phyloP scores from a whole-genome alignment of 2,329 filamentous ascomycete species.

The Lasiodiplodia gonubiensis region DNA sequence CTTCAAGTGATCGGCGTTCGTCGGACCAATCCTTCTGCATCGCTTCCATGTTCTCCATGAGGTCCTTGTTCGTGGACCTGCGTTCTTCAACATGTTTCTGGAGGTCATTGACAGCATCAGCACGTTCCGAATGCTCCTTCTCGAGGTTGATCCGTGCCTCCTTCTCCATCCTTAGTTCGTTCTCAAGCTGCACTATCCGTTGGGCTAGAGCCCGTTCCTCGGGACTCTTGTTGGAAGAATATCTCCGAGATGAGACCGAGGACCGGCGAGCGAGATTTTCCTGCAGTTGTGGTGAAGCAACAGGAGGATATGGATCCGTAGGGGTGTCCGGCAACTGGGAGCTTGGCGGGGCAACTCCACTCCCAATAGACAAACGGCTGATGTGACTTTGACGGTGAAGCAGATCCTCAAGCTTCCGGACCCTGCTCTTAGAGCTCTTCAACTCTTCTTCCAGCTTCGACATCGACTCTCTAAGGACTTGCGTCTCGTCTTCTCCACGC shows the following conservation, averaged over 20 bases:
- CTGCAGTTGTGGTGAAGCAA: slow-evolving; percentile 41
- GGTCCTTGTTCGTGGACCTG: slow-evolving; percentile 89
- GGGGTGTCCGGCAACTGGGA: slow-evolving; percentile 44
- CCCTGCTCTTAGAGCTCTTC: slow-evolving; percentile 90
- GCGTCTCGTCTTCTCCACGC: slow-evolving; percentile 84
- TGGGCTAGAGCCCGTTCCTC: slow-evolving; percentile 68
- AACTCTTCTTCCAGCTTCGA: slow-evolving; percentile 65
- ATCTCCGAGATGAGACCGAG: slow-evolving; percentile 65
- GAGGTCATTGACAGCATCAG: slow-evolving; percentile 62
- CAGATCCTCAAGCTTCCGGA: slow-evolving; percentile 89
- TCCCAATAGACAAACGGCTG: slow-evolving; percentile 59
- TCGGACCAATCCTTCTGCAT: slow-evolving; percentile 86
- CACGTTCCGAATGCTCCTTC: slow-evolving; percentile 68
- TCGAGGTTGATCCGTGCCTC: slow-evolving; percentile 71
- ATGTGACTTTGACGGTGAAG: slow-evolving; percentile 78
- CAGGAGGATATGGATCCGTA: slow-evolving; percentile 42
- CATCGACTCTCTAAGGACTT: slow-evolving; percentile 57
- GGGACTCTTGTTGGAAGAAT: slow-evolving; percentile 64
- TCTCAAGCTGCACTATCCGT: slow-evolving; percentile 72
- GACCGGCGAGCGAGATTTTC: slow-evolving; percentile 62
- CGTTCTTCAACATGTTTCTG: slow-evolving; percentile 79
- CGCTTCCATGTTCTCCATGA: slow-evolving; percentile 93
- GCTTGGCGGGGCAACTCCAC: slow-evolving; percentile 48
- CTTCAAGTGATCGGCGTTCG: slow-evolving; percentile 82
- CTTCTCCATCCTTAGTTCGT: slow-evolving; percentile 75